Percentiles rank a stretch among this genome's conserved stretches.
phyloP scores from a whole-genome alignment of 768 basidiomycete species.

The Hygrophorus russula region DNA sequence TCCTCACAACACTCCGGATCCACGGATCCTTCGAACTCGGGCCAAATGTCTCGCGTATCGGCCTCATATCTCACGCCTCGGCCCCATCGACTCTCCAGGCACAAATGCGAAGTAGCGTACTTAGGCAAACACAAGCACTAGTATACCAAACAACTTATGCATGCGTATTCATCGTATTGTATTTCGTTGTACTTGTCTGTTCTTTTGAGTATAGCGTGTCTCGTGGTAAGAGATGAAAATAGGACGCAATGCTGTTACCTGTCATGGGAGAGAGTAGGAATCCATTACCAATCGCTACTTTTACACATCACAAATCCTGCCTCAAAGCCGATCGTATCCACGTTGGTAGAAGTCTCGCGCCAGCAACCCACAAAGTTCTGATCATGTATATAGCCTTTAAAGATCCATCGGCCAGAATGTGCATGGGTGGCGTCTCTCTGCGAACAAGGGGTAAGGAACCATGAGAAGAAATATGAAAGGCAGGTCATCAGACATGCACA shows the following conservation, averaged over 20 bases:
- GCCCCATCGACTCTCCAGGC: too few species aligned
- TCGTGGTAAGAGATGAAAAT: not conserved
- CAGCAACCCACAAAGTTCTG: slow-evolving; percentile 41
- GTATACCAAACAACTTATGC: too few species aligned
- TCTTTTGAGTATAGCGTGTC: not conserved
- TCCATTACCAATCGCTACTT: slow-evolving; percentile 8
- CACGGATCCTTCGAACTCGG: too few species aligned
- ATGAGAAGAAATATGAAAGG: not conserved
- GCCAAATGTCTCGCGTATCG: too few species aligned
- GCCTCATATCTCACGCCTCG: too few species aligned
- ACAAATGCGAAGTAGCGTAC: too few species aligned
- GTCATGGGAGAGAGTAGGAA: not conserved
- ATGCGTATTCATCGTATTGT: too few species aligned
- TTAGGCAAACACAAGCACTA: too few species aligned
- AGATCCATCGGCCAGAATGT: slow-evolving; percentile 33
- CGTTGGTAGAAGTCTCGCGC: slow-evolving; percentile 36
- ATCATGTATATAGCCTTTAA: slow-evolving; percentile 40
- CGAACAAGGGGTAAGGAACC: not conserved
- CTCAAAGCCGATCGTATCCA: slow-evolving; percentile 31
- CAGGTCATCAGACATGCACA: slow-evolving; percentile 9
- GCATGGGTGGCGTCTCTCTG: slow-evolving; percentile 22
- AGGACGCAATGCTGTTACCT: not conserved
- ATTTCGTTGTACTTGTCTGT: too few species aligned
- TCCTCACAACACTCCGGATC: too few species aligned
- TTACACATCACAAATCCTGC: slow-evolving; percentile 36